Base-by-base conservation (phyloP, 164 flowering plant species). In the Macadamia tetraphylla region DNA sequence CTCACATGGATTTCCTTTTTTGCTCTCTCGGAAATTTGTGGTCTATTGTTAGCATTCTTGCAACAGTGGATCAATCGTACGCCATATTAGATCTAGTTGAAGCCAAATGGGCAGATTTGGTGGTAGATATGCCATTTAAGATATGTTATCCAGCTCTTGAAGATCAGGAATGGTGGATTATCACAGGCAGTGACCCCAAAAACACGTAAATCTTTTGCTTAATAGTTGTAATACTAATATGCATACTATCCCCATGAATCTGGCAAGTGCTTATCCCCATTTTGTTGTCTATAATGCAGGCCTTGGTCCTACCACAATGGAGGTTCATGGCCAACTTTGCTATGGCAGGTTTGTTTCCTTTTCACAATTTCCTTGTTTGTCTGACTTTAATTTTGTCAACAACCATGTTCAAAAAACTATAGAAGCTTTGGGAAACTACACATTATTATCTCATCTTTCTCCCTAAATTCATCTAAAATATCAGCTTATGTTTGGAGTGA, bases 301-400 rank as follows among this genome's bases (percentile, higher is more conserved):
- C 94, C 96, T 68, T 93, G 98, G 98, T 91, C 97, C 48, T 93
- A 91, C 79, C 98, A 91, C 74, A 93, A 89, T 82, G 98, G 83
- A 68, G 92, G 98, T 64, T 81, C 98, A 55, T 93, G 97, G 97
- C 97, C 98, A 72, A 91, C 98, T 68, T 81, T 94, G 82, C 86
- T 91, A 9, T 91, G 94, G 96, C 98, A 91, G 98, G 97, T 89
- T 59, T 57, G 82, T 75, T 32, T 4, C 48, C 17, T 8, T 35
- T 30, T 31, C 15, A 10, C 30, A 43, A 11, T 65, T 49, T 14
- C 11, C 53, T 49, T 10, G 15, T 49, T 10, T 49, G 53, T 35
- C 40, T 2, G 8, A 49, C 53, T 49, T 49, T 49, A 3, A 49
- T 49, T 23, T 4, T 10, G 53, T 14, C 3, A 10, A 14, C 53